Evolutionary conservation across 441 rosid genomes (phyloP), one percentile per base, ranked within the genome.

Genomic region (Populus trichocarpa): DNA sequence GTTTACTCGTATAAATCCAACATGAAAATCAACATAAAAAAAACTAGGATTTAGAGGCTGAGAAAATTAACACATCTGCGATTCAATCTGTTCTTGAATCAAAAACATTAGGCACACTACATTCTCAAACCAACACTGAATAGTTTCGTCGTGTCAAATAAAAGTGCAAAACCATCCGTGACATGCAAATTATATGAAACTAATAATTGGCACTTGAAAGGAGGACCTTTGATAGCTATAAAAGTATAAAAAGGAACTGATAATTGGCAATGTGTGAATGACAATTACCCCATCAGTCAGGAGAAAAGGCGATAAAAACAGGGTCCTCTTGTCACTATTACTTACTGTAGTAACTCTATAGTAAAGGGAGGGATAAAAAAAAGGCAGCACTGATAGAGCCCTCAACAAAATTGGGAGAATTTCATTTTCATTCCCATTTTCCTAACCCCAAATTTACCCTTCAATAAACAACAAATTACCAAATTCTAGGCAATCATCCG

Each of bases 331-430:
- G 74, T 73, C 79, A 72, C 82, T 65, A 32, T 79, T 79, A 33
- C 74, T 67, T 38, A 32, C 73, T 74, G 57, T 46, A 13, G 67
- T 75, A 72, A 63, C n/a, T 57, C 71, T 68, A 67, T 71, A 53
- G 77, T 77, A 57, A 2, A 9, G 13, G 5, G 16, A 10, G 32
- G 59, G 38, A 71, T 66, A 36, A 5, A 68, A 74, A 12, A 40
- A 67, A 9, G n/a, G 13, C 53, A 28, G 59, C 42, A 69, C 50
- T 82, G 78, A 50, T 72, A 18, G 53, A 22, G 11, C 50, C 67
- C 67, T 75, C 28, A 36, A 69, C 88, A 88, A 88, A 88, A 83
- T 77, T 69, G 82, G 85, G 86, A 76, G 81, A 18, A n/a, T 67
- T 40, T 18, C 23, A 1, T 16, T 16, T 23, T 20, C 36, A 67